Percentiles rank a stretch among this genome's conserved stretches.
Conservation (phyloP, 805 yeast genomes). For the Suhomyces vadensis region DNA sequence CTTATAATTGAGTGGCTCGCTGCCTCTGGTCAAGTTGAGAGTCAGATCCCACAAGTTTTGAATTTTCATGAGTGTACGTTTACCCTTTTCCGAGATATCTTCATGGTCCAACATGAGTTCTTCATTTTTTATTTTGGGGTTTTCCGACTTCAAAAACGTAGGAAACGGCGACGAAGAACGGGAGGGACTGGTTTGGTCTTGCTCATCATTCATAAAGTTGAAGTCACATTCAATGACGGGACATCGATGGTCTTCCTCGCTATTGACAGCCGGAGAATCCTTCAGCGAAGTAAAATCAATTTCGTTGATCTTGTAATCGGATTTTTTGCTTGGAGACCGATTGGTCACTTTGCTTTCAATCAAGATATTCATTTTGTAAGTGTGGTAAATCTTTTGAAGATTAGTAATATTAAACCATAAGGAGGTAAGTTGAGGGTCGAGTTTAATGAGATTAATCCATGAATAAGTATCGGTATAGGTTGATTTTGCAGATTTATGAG, state of each 20-base stretch:
- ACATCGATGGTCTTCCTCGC: conserved; percentile 38
- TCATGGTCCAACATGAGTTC: conserved; percentile 6
- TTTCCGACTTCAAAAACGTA: conserved; percentile 1
- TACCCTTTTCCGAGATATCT: conserved; percentile 5
- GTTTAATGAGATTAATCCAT: conserved; percentile 40
- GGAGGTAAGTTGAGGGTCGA: conserved; percentile 42
- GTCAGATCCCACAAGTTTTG: conserved; percentile 31
- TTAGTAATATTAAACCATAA: conserved; percentile 43
- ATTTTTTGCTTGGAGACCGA: conserved; percentile 8
- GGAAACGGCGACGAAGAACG: conserved; percentile 11
- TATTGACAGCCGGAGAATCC: conserved; percentile 4
- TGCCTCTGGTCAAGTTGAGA: conserved; percentile 19
- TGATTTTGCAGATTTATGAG: conserved; percentile 3
- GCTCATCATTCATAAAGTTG: conserved; percentile 34
- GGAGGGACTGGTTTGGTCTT: background rate
- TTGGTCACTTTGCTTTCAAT: conserved; percentile 8
- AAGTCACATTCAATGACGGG: conserved; percentile 45
- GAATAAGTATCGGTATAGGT: conserved; percentile 29
- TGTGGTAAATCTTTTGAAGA: conserved; percentile 41
- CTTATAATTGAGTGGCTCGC: conserved; percentile 19
- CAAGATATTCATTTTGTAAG: conserved; percentile 31
- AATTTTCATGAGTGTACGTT: conserved; percentile 17
- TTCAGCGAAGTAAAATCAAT: conserved; percentile 25
- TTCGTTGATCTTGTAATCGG: conserved; percentile 21
- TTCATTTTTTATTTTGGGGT: background rate